Base-by-base conservation (phyloP, 768 basidiomycete genomes). In the Lactarius tabidus region DNA sequence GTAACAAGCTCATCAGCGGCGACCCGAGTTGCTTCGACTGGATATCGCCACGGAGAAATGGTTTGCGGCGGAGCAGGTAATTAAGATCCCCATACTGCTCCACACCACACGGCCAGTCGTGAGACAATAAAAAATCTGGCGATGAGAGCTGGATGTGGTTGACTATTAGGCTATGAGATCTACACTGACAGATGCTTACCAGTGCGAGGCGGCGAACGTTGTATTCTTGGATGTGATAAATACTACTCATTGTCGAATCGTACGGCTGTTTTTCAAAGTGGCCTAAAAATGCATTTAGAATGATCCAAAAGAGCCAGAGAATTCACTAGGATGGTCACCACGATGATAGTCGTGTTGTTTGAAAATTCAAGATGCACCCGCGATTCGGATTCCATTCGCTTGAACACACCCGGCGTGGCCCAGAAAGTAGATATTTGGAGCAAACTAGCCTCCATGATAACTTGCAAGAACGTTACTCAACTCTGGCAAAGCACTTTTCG, bases 401-500 rank as follows among this genome's bases (percentile, higher is more conserved):
- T 88, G 84, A 0, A 99, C 82, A 58, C 90, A 91, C 0, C 95
- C 95, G 14, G 48, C 48, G 26, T 51, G 85, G 0, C 97, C 97
- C 3, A 99, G 84, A 74, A 91, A 98, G 76, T 97, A 99, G 59
- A 99, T 95, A 72, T 97, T 95, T 0, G 91, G 91, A 0, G 96
- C 97, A 14, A 98, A 76, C 95, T 96, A 98, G 8, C 95, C 96
- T 20, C 96, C 95, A 71, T 98, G 92, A 75, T 94, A 98, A 63
- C 93, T 95, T 60, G 35, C 9, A 59, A 48, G 35, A 23, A 23
- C n/a, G 23, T 43, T 62, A 56, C 12, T 57, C 65, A n/a, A 67
- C 58, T n/a, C 33, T 33, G 33, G 33, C 33, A 31, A 45, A 39
- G 31, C 35, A 70, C 26, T 26, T 69, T 26, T 39, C 56, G 60